Evolutionary conservation across 306 rosid species (phyloP).

Genomic region (Casuarina cunninghamiana): DNA sequence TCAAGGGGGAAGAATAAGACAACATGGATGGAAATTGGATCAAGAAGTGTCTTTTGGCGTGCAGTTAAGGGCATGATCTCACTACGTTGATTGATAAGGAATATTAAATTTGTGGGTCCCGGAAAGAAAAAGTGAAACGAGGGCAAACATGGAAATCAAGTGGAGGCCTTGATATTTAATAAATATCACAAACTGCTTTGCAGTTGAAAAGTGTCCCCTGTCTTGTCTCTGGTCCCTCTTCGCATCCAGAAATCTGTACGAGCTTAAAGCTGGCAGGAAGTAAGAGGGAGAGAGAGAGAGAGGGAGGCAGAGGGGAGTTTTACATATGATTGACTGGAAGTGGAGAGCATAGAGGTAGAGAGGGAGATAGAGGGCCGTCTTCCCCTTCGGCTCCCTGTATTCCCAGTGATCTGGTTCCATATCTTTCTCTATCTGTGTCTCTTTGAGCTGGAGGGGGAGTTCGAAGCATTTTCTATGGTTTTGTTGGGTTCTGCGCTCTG

Average conservation of each 20-base stretch:
- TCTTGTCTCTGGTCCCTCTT: too few species aligned
- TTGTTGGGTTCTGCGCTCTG: background rate
- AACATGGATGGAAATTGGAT: too few species aligned
- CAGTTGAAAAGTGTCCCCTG: constrained; percentile 18
- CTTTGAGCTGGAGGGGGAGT: background rate
- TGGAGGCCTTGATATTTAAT: background rate
- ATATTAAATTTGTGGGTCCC: too few species aligned
- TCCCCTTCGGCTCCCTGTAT: constrained; percentile 13
- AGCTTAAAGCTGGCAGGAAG: too few species aligned
- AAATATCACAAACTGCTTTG: background rate
- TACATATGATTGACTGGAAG: background rate
- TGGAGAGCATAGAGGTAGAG: background rate
- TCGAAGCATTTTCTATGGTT: constrained; percentile 5
- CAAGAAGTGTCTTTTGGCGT: too few species aligned
- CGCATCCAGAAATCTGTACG: too few species aligned
- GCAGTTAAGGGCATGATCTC: too few species aligned
- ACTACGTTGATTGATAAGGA: too few species aligned
- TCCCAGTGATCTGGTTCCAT: constrained; percentile 22
- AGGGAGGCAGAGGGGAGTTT: background rate
- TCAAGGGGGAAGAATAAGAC: too few species aligned
- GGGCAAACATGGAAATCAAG: background rate
- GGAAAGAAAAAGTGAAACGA: background rate
- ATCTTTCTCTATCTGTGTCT: background rate
- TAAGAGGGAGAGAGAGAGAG: constrained; percentile 1
- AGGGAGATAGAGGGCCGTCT: constrained; percentile 13